Conservation (phyloP, 495 filamentous ascomycete genomes). For the Pyrenula aspistea region DNA sequence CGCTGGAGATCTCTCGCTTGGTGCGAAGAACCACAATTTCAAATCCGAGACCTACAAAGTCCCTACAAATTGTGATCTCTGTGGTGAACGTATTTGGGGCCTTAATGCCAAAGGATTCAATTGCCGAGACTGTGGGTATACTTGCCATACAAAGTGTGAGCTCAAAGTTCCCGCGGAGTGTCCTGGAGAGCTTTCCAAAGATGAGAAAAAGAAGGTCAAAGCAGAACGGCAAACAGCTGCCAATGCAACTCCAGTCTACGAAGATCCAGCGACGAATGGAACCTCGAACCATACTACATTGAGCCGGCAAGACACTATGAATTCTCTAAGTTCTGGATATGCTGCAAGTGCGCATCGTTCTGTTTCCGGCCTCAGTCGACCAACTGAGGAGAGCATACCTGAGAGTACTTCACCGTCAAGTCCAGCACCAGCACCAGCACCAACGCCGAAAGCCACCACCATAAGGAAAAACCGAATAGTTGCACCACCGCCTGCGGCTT, state of each 20-base stretch:
- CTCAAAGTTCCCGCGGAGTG: constrained; percentile 97
- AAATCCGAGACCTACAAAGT: constrained; percentile 97
- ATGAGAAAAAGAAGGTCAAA: constrained; percentile 88
- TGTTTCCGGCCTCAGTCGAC: constrained; percentile 38
- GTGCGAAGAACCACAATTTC: constrained; percentile 91
- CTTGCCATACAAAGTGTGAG: constrained; percentile 96
- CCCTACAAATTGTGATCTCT: constrained; percentile 94
- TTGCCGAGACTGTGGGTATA: constrained; percentile 92
- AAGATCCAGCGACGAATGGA: constrained; percentile 24
- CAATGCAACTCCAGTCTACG: constrained; percentile 35
- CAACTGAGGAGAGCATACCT: constrained; percentile 30
- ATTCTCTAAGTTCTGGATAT: constrained; percentile 80
- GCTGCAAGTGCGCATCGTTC: constrained; percentile 68
- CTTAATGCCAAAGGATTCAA: constrained; percentile 90
- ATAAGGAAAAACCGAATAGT: constrained; percentile 60
- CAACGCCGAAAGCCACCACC: constrained; percentile 17
- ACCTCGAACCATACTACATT: constrained; percentile 38
- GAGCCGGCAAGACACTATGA: constrained; percentile 82
- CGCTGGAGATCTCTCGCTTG: constrained; percentile 83
- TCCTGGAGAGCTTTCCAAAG: constrained; percentile 84
- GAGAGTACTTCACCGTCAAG: constrained; percentile 22
- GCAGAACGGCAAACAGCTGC: constrained; percentile 67
- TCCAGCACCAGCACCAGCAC: constrained; percentile 23
- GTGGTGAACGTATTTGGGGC: constrained; percentile 93
- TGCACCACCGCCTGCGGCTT: constrained; percentile 76